These are phyloP conservation scores for Glomus cerebriforme DNA, from an alignment of 192 early-diverging fungal genomes.

Conservation along the genomic window DNA sequence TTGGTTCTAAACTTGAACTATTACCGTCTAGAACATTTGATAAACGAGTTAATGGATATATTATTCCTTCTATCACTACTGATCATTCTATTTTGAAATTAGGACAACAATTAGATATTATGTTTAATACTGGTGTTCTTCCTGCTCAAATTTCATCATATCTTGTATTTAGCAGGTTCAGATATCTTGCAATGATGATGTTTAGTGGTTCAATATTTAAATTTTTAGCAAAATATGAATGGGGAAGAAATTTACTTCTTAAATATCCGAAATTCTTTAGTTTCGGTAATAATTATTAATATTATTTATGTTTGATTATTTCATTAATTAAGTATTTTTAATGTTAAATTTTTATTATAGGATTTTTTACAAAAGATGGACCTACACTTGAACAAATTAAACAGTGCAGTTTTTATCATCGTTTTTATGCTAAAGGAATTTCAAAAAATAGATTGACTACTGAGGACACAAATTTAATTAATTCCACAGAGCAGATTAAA, in stretches of 20 bases:
- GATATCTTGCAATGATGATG: constrained; percentile 41
- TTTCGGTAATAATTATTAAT: constrained; percentile 32
- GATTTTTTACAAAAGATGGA: constrained; percentile 56
- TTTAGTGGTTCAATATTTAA: constrained; percentile 51
- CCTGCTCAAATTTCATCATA: constrained; percentile 67
- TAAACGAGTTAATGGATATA: constrained; percentile 49
- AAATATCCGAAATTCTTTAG: constrained; percentile 62
- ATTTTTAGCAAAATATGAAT: constrained; percentile 48
- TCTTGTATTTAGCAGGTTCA: constrained; percentile 49
- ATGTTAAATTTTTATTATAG: not conserved
- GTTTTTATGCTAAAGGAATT: constrained; percentile 59
- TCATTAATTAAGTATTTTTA: not conserved
- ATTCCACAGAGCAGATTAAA: not conserved
- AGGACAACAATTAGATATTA: constrained; percentile 55
- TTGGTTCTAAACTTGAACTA: constrained; percentile 52
- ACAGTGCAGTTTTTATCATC: constrained; percentile 54
- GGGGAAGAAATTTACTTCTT: constrained; percentile 58
- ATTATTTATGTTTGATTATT: not conserved
- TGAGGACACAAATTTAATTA: constrained; percentile 28
- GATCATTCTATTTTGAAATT: constrained; percentile 54
- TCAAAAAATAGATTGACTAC: constrained; percentile 30
- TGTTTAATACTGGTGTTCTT: constrained; percentile 40
- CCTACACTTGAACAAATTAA: constrained; percentile 57
- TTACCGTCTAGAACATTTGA: constrained; percentile 51
- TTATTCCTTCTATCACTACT: constrained; percentile 55